Evolutionary conservation across 108 stramenopile species (phyloP).

Genomic region (Cyclotella distinguenda): DNA sequence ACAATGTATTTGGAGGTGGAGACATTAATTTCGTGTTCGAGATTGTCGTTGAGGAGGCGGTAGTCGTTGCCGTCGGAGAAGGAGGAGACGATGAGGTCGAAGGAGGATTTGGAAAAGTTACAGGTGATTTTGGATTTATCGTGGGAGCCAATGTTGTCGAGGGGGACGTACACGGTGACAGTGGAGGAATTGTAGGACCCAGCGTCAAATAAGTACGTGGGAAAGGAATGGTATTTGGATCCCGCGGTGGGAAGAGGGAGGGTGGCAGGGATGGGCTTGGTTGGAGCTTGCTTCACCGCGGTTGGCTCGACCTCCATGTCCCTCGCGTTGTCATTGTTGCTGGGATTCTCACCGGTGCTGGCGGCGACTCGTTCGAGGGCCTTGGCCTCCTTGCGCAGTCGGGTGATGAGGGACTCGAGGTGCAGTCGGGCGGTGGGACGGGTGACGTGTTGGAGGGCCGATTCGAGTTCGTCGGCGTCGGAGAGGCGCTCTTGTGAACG

Average conservation of each 20-base stretch:
- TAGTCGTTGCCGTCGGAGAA: constrained; percentile 79
- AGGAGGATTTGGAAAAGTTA: constrained; percentile 57
- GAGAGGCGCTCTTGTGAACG: constrained; percentile 67
- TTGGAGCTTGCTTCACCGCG: too few relatives aligned
- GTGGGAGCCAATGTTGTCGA: constrained; percentile 56
- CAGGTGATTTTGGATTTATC: constrained; percentile 65
- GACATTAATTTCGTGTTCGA: constrained; percentile 91
- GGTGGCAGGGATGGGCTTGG: too few relatives aligned
- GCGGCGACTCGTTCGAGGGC: constrained; percentile 58
- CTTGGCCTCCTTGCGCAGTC: constrained; percentile 66
- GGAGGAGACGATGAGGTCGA: constrained; percentile 80
- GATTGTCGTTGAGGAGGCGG: constrained; percentile 86
- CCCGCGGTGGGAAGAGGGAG: constrained; percentile 1
- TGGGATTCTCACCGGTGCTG: neutral
- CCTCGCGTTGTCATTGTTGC: neutral
- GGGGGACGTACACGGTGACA: constrained; percentile 73
- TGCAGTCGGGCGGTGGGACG: constrained; percentile 71
- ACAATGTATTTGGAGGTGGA: constrained; percentile 77
- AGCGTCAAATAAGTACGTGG: constrained; percentile 75
- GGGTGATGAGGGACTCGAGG: constrained; percentile 64
- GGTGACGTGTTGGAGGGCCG: constrained; percentile 38
- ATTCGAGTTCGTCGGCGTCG: constrained; percentile 82
- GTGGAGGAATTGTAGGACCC: constrained; percentile 73
- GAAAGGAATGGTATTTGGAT: constrained; percentile 58
- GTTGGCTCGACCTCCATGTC: constrained; percentile 9